A percentile compares a stretch with the other conserved stretches of the same genome.
Conservation (phyloP, 75 land plant species). For the Gnetum montanum region DNA sequence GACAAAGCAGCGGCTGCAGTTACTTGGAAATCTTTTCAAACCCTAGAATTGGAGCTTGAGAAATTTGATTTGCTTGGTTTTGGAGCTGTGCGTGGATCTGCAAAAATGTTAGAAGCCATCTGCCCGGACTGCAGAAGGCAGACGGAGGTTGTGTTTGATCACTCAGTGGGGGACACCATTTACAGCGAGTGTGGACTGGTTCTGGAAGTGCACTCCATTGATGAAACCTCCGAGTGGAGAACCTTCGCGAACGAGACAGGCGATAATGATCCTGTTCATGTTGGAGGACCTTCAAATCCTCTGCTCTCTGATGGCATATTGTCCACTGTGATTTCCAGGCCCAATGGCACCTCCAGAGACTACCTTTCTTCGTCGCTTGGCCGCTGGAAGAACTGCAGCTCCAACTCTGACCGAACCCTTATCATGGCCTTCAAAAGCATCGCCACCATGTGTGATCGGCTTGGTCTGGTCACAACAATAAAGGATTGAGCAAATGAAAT, state of each 20-base stretch:
- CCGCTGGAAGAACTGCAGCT: conserved; percentile 28
- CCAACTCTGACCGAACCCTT: conserved; percentile 32
- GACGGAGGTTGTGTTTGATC: conserved; percentile 87
- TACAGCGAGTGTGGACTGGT: conserved; percentile 91
- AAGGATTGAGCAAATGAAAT: conserved; percentile 71
- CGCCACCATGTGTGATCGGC: conserved; percentile 35
- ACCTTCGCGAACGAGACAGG: conserved; percentile 27
- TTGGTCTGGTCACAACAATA: not conserved
- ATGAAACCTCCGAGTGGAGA: conserved; percentile 97
- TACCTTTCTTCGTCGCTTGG: conserved; percentile 26
- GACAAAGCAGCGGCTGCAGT: too few relatives aligned
- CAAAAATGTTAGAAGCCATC: too few relatives aligned
- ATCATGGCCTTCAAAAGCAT: conserved; percentile 30
- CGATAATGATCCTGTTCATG: conserved; percentile 30
- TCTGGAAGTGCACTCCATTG: conserved; percentile 80
- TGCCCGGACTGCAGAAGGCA: conserved; percentile 77
- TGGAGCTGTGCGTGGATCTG: too few relatives aligned
- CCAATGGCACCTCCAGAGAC: conserved; percentile 23
- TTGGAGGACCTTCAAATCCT: conserved; percentile 37
- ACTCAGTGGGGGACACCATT: conserved; percentile 87
- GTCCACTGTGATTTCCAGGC: conserved; percentile 29
- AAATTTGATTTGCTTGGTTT: too few relatives aligned
- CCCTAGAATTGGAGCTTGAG: too few relatives aligned
- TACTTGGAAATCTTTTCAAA: too few relatives aligned
- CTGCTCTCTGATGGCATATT: conserved; percentile 42